Evolutionary conservation across 2,329 filamentous ascomycete genomes (phyloP).

Genomic region (Xylariaceae sp.): DNA sequence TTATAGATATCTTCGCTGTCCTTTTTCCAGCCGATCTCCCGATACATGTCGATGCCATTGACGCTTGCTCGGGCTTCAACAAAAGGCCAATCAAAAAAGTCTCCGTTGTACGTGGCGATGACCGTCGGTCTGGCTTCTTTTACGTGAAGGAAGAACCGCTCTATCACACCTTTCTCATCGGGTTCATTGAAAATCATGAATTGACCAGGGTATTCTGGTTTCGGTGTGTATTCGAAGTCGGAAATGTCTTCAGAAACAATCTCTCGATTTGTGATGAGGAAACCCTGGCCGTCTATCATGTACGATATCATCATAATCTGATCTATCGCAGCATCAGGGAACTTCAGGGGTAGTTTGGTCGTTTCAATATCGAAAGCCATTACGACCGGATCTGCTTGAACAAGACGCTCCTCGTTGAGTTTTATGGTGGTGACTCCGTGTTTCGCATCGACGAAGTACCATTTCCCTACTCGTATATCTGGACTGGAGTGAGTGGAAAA

Average conservation of each 20-base stretch:
- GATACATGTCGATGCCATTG: slow-evolving; percentile 98
- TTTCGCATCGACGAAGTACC: slow-evolving; percentile 94
- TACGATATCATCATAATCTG: slow-evolving; percentile 99
- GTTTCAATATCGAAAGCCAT: slow-evolving; percentile 99
- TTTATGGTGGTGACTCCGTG: slow-evolving; percentile 82
- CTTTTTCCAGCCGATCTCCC: slow-evolving; percentile 94
- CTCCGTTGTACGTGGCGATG: slow-evolving; percentile 99
- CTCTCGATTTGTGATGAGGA: slow-evolving; percentile 95
- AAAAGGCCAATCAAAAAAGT: slow-evolving; percentile 99
- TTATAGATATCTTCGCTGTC: slow-evolving; percentile 96
- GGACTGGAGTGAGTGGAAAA: slow-evolving; percentile 18
- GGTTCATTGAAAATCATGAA: slow-evolving; percentile 99
- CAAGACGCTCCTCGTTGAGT: slow-evolving; percentile 81
- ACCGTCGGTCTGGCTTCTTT: slow-evolving; percentile 93
- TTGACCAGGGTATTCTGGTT: slow-evolving; percentile 88
- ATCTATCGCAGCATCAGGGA: slow-evolving; percentile 90
- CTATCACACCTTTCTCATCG: slow-evolving; percentile 81
- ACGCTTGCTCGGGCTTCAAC: slow-evolving; percentile 91
- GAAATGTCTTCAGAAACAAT: slow-evolving; percentile 96
- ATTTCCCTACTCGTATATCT: slow-evolving; percentile 95
- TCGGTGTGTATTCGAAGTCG: slow-evolving; percentile 98
- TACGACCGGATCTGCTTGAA: slow-evolving; percentile 92
- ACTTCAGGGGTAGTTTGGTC: slow-evolving; percentile 91
- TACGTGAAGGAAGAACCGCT: slow-evolving; percentile 92
- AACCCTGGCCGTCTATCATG: slow-evolving; percentile 99